Base-by-base conservation (phyloP, 2,329 filamentous ascomycete genomes). In the Aspergillus brasiliensis region DNA sequence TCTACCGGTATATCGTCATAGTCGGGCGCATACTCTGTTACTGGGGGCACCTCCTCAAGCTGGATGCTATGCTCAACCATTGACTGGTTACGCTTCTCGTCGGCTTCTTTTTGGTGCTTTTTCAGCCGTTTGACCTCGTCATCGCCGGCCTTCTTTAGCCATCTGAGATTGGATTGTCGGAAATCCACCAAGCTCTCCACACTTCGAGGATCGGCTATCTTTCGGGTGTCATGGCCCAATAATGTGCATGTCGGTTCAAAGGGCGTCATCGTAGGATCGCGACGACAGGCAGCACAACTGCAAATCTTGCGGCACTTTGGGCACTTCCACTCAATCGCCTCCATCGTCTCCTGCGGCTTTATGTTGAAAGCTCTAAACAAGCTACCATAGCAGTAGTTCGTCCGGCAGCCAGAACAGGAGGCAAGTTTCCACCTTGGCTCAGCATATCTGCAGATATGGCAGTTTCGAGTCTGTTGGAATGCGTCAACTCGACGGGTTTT, bases 131-230 rank as follows among this genome's bases (percentile, higher is more conserved):
- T 72, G 6, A 78, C 81, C 48, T 81, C 80, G 60, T 84, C 79
- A 59, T 81, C 79, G n/a, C 78, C 80, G 27, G 78, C 81, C 57
- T 86, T 86, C 55, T 85, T 84, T 51, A 98, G 79, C 92, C 92
- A 97, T 44, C 84, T 85, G 25, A 96, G 81, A 73, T 99, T 99
- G 56, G 96, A 94, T 42, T 91, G 83, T 25, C 91, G 88, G 75
- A 97, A 97, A 72, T 98, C 92, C 8, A 98, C 92, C 21, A 98
- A 83, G 23, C 88, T 89, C 74, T 98, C 94, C 5, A 97, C 87
- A 69, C 93, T 97, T 61, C 95, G 88, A 54, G 91, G 89, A 76
- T 99, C 95, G 2, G 95, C 94, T 51, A 98, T 88, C 34, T 90
- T 89, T 56, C 88, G 90, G 0, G 95, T 99, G 67, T 98, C 92